Base-by-base conservation (phyloP, 225 moss, liverwort and hornwort species). In the Marchantia paleacea region DNA sequence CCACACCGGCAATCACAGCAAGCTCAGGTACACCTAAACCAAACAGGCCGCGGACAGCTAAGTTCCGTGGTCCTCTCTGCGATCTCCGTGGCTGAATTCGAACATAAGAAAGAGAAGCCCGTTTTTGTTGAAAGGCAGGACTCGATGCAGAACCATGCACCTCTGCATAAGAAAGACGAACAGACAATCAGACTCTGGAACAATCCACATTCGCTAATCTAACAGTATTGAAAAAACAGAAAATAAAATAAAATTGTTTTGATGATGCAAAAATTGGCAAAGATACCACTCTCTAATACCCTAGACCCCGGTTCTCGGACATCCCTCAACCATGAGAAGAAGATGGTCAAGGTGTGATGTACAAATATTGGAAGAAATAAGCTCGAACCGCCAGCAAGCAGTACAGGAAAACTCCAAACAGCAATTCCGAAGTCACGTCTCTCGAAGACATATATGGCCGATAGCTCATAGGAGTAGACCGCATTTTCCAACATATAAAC, bases 11-110 rank as follows among this genome's bases (percentile, higher is more conserved):
- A 87, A 94, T 93, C 4, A 94, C 96, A 48, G 84, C 90, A 25
- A 97, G 90, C 55, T 97, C 96, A 50, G 96, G 94, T 55, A 91
- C 96, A 3, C 92, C 96, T 55, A 97, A 88, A 16, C 93, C 96
- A 48, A 94, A 94, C 30, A 97, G 82, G 70, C 91, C 89, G 31
- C 86, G 83, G n/a, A 90, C 88, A 3, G 87, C 87, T 12, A 87
- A 60, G 25, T 48, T 80, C 80, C 77, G 51, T 70, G 73, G 74
- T 69, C 85, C 65, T 66, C 75, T 80, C 20, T 85, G 81, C 80
- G 65, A 79, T 62, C 83, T 81, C 79, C n/a, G 54, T 0, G 78
- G 61, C 15, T 69, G 72, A 25, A 67, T 49, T 24, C 29, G 49
- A 61, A 69, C 72, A 14, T 22, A 39, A 30, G 65, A 49, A 1